A percentile compares a stretch with the other conserved stretches of the same genome.
Evolutionary conservation across 345 rosid species (phyloP).

Genomic region (Syzygium aromaticum): DNA sequence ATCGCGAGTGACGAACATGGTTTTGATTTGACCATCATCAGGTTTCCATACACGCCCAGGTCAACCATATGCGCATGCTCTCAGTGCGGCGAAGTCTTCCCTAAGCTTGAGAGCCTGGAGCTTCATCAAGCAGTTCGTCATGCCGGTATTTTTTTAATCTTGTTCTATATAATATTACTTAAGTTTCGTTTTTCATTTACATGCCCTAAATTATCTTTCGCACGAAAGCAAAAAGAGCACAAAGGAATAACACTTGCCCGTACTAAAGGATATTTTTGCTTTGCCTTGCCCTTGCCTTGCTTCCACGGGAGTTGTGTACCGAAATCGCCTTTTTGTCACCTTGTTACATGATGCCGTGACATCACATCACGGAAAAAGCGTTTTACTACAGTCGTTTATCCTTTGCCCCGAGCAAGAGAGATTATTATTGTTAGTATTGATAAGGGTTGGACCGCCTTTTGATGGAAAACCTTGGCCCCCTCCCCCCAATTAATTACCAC

Average conservation of each 20-base stretch:
- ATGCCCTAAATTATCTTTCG: background rate
- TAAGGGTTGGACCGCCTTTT: background rate
- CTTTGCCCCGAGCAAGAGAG: background rate
- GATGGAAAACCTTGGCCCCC: background rate
- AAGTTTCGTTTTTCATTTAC: background rate
- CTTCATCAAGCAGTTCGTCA: conserved; percentile 97
- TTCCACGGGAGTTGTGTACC: background rate
- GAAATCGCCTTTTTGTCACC: background rate
- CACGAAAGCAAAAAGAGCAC: background rate
- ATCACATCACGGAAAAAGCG: background rate
- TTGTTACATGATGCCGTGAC: background rate
- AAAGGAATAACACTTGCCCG: background rate
- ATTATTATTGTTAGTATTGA: background rate
- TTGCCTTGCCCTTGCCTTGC: background rate
- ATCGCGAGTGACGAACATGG: too few relatives aligned
- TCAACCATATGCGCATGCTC: conserved; percentile 62
- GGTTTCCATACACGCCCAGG: conserved; percentile 64
- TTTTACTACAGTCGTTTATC: background rate
- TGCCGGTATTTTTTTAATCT: conserved; percentile 45
- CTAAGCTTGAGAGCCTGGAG: conserved; percentile 87
- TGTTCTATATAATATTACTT: background rate
- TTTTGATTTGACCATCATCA: conserved; percentile 4
- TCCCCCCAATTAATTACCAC: background rate
- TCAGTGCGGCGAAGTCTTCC: conserved; percentile 93
- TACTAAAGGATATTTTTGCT: background rate